Conservation (phyloP, 2,329 filamentous ascomycete species). For the Fusarium sp. region DNA sequence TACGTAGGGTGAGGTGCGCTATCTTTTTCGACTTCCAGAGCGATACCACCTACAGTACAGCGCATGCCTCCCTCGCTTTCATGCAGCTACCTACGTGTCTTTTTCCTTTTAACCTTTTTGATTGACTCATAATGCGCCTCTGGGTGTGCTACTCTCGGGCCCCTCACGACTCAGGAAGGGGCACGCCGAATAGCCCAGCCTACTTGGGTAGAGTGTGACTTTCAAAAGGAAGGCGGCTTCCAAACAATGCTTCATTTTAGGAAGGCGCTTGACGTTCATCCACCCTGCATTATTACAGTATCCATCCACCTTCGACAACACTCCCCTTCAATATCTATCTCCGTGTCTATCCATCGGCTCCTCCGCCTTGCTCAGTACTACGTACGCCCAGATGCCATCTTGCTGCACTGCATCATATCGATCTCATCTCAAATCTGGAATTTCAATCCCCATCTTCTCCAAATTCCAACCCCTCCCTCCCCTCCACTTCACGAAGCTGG, state of each 20-base stretch:
- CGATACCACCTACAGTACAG: neutral
- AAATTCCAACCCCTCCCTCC: neutral
- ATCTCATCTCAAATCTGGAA: conserved; percentile 14
- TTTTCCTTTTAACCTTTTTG: neutral
- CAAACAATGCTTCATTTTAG: neutral
- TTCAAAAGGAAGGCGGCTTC: neutral
- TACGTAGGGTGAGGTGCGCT: neutral
- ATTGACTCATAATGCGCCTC: conserved; percentile 18
- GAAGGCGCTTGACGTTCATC: neutral
- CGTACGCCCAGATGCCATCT: conserved; percentile 10
- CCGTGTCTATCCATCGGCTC: neutral
- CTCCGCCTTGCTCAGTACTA: neutral
- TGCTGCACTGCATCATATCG: conserved; percentile 3
- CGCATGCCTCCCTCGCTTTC: neutral
- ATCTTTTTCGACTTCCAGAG: neutral
- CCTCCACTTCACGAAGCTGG: neutral
- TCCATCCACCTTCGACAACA: conserved; percentile 5
- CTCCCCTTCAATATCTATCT: conserved; percentile 7
- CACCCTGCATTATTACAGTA: neutral
- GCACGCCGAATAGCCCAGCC: neutral
- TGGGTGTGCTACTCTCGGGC: neutral
- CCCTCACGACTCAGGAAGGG: neutral
- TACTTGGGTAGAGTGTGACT: neutral
- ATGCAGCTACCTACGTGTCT: neutral
- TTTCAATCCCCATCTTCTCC: conserved; percentile 5